Base-by-base conservation (phyloP, 176 grass and related monocot species). In the Oryza meridionalis region DNA sequence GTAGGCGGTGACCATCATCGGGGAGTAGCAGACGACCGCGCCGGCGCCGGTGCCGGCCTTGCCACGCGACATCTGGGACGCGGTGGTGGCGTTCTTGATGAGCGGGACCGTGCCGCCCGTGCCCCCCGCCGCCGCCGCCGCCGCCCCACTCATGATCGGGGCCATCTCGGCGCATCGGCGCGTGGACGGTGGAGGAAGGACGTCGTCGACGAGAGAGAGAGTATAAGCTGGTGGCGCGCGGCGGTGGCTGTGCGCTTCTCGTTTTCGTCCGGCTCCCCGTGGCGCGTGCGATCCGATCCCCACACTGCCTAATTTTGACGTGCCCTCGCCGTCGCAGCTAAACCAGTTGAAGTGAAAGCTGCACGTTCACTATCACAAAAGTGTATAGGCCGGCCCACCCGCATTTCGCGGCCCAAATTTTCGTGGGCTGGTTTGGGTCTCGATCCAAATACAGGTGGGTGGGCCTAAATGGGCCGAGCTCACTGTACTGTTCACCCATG, bases 21-120 rank as follows among this genome's bases (percentile, higher is more conserved):
- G 85, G 12, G 90, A 86, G 88, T 88, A 94, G 87, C 90, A 90
- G 27, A 94, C 86, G 40, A 92, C 90, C 26, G 73, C 69, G 58
- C 43, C 81, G 44, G 81, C 21, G 66, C 77, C 67, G 3, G 70
- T 66, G 29, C 63, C 69, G 76, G 11, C 19, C 4, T 6, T n/a
- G 59, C 15, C 50, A 3, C 21, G 21, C 7, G 58, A 4, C 69
- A 11, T 47, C 19, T 67, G 69, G 55, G 6, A 45, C 53, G 75
- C 27, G 27, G 27, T 1, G 27, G 27, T 78, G 24, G 49, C 67
- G 67, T 88, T 78, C 74, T 21, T 72, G 59, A 63, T 70, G 62
- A 65, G 70, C 78, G 69, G 46, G 33, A 79, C 69, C 68, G 38
- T 38, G 86, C 44, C 61, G 69, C 11, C 37, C 29, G 17, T n/a